These are phyloP conservation scores for Ormosia semicastrata DNA, from an alignment of 306 rosid species.

Conservation along the genomic window DNA sequence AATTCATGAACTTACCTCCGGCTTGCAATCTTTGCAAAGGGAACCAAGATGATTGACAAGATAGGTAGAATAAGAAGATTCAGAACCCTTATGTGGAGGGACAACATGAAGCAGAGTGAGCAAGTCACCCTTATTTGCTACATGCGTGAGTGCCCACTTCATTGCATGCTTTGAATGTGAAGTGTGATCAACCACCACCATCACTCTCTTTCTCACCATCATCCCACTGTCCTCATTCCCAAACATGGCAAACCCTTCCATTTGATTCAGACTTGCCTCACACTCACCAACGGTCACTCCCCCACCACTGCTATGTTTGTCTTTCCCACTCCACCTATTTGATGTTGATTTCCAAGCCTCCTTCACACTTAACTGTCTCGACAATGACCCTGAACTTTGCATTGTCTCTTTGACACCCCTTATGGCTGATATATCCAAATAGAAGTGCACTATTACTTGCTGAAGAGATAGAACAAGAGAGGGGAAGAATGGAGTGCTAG, in stretches of 20 bases:
- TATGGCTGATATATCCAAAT: constrained; percentile 15
- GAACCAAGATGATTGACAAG: constrained; percentile 73
- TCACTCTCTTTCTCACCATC: constrained; percentile 65
- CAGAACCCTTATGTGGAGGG: constrained; percentile 38
- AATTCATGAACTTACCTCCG: constrained; percentile 51
- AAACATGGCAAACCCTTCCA: constrained; percentile 54
- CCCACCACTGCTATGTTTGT: constrained; percentile 9
- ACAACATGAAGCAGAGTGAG: constrained; percentile 76
- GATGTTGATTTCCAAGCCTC: constrained; percentile 67
- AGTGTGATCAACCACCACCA: constrained; percentile 79
- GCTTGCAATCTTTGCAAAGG: constrained; percentile 75
- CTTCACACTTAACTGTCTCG: constrained; percentile 59
- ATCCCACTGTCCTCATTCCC: constrained; percentile 44
- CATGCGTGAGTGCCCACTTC: constrained; percentile 87
- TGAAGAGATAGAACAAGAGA: constrained; percentile 18
- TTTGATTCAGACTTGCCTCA: constrained; percentile 46
- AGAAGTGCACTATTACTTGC: background rate
- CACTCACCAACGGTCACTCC: constrained; percentile 13
- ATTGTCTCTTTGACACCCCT: constrained; percentile 32
- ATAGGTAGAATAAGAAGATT: constrained; percentile 50
- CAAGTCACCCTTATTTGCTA: constrained; percentile 70
- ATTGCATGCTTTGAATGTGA: constrained; percentile 77
- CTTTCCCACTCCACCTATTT: constrained; percentile 54
- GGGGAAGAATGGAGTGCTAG: background rate
- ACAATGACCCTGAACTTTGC: constrained; percentile 53